phyloP scores from a whole-genome alignment of 2,329 filamentous ascomycete genomes.

The Fusarium nematophilum region DNA sequence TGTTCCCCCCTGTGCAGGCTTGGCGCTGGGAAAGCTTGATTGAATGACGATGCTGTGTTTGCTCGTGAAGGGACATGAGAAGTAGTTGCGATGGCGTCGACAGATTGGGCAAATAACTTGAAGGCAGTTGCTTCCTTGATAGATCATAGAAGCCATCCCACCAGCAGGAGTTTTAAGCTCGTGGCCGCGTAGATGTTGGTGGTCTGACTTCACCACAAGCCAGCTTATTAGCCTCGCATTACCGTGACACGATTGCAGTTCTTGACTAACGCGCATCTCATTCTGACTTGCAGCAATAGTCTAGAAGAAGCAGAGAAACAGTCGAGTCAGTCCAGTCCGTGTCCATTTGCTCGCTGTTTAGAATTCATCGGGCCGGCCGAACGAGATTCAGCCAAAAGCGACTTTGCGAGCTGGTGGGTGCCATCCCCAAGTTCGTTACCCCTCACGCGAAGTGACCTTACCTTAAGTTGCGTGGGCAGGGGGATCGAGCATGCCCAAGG shows the following conservation, averaged over 20 bases:
- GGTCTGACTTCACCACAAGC: no score
- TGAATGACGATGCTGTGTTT: conserved; percentile 13
- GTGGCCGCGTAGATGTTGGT: neutral
- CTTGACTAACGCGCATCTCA: no score
- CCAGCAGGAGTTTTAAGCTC: no score
- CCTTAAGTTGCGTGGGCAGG: no score
- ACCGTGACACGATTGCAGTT: no score
- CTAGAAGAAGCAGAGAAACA: neutral
- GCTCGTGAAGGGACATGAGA: conserved; percentile 11
- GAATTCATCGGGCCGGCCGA: conserved; percentile 11
- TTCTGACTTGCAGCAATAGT: neutral
- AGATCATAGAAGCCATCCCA: no score
- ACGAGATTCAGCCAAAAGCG: conserved; percentile 8
- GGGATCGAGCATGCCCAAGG: no score
- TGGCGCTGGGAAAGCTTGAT: conserved; percentile 41
- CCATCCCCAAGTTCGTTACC: neutral
- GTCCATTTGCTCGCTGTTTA: neutral
- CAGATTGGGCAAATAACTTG: no score
- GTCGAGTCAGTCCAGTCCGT: neutral
- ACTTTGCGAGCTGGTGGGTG: neutral
- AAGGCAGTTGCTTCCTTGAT: no score
- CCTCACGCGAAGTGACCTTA: no score
- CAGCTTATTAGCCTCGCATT: no score
- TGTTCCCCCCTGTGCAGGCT: conserved; percentile 32
- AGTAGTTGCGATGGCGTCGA: no score